A percentile compares a stretch with the other conserved stretches of the same genome.
Evolutionary conservation across 1,284 basidiomycete species (phyloP).

Genomic region (Moesziomyces sp.): DNA sequence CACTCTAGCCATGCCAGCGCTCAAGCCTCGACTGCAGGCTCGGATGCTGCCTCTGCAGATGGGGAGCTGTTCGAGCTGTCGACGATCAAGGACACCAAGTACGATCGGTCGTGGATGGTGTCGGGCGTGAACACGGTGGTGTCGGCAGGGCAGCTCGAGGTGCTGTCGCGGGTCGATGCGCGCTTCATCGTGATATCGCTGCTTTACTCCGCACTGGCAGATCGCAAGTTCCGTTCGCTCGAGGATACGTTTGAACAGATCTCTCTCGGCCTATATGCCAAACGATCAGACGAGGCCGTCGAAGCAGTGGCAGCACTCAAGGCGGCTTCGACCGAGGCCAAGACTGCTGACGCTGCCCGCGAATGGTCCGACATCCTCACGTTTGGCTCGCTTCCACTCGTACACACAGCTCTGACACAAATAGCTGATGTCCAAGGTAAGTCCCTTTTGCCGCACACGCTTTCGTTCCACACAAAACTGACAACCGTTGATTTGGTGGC

Average conservation of each 20-base stretch:
- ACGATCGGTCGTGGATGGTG: conserved; percentile 41
- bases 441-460: neutral
- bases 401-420: conserved; percentile 15
- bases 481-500: neutral
- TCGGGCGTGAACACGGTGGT: conserved; percentile 23
- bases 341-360: neutral
- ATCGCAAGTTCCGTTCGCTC: conserved; percentile 21
- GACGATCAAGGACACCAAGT: conserved; percentile 21
- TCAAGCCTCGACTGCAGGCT: neutral
- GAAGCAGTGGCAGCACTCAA: conserved; percentile 9
- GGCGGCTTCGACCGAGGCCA: neutral
- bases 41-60: neutral
- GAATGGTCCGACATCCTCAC: conserved; percentile 40
- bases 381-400: conserved; percentile 16
- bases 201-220: conserved; percentile 10
- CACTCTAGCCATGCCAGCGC: neutral
- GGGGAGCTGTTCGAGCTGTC: conserved; percentile 25
- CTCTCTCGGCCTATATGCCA: conserved; percentile 6
- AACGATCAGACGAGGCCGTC: conserved; percentile 12
- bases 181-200: conserved; percentile 26
- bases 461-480: neutral
- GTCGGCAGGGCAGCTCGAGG: conserved; percentile 28
- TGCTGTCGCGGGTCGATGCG: conserved; percentile 20
- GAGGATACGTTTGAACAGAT: conserved; percentile 44
- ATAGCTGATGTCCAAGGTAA: conserved; percentile 39